Evolutionary conservation across 257 asterid species (phyloP).

Genomic region (Henckelia pumila): DNA sequence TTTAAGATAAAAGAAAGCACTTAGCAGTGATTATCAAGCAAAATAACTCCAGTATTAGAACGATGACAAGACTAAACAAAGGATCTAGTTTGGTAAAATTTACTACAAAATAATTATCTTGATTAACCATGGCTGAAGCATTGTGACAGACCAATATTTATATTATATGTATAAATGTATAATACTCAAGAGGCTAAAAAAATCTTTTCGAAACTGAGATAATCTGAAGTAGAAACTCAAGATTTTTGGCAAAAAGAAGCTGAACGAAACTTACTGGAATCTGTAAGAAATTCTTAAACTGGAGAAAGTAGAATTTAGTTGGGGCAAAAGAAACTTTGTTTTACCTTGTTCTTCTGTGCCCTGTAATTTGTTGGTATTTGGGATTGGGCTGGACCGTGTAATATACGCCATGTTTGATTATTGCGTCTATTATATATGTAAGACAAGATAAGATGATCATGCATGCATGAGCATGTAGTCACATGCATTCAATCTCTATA

Average conservation of each 20-base stretch:
- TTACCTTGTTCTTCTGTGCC: conserved; percentile 35
- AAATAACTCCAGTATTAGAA: conserved; percentile 18
- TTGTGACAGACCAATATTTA: background rate
- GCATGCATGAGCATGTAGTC: conserved; percentile 7
- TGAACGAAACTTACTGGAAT: conserved; percentile 26
- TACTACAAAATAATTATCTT: conserved; percentile 5
- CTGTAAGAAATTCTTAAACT: conserved; percentile 28
- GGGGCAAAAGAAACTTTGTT: background rate
- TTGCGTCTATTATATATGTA: conserved; percentile 9
- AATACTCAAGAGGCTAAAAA: conserved; percentile 5
- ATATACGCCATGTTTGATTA: background rate
- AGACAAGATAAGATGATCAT: conserved; percentile 19
- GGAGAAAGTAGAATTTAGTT: conserved; percentile 23
- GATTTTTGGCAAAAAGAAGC: conserved; percentile 25
- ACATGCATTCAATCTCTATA: background rate
- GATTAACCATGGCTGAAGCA: conserved; percentile 4
- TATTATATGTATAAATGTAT: background rate
- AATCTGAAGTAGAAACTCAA: conserved; percentile 24
- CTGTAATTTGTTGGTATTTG: conserved; percentile 28
- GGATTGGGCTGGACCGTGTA: conserved; percentile 29
- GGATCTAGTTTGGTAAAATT: conserved; percentile 1
- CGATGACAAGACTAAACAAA: conserved; percentile 11
- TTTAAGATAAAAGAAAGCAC: conserved; percentile 24
- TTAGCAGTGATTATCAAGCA: conserved; percentile 3
- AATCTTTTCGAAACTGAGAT: conserved; percentile 18